phyloP scores from a whole-genome alignment of 75 land plant species.

The Cupressus sempervirens region DNA sequence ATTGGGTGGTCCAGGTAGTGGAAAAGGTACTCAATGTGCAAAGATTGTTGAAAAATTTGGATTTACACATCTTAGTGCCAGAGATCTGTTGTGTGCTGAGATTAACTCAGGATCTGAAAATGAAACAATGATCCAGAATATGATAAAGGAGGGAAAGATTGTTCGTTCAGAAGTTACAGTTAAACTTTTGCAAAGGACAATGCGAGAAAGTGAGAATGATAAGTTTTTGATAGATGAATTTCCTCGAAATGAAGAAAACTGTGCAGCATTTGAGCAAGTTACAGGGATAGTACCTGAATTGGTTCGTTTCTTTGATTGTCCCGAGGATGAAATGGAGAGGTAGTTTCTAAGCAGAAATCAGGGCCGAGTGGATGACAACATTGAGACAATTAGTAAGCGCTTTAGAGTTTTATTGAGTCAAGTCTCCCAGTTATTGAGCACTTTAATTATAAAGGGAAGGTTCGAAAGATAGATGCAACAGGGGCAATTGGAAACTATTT shows the following conservation, averaged over 20 bases:
- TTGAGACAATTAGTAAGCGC: conserved; percentile 85
- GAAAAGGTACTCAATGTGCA: conserved; percentile 89
- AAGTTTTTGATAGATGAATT: conserved; percentile 97
- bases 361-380: conserved; percentile 94
- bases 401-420: conserved; percentile 78
- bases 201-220: conserved; percentile 69
- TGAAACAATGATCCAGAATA: conserved; percentile 85
- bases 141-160: conserved; percentile 94
- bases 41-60: conserved; percentile 80
- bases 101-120: conserved; percentile 81
- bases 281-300: conserved; percentile 73
- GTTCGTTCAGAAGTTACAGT: conserved; percentile 94
- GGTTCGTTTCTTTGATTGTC: conserved; percentile 73
- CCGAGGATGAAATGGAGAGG: conserved; percentile 84
- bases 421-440: conserved; percentile 78
- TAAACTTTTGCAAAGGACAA: conserved; percentile 82
- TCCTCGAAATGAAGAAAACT: conserved; percentile 95
- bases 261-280: conserved; percentile 82
- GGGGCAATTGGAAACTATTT: conserved; percentile 46
- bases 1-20: conserved; percentile 89
- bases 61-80: conserved; percentile 86
- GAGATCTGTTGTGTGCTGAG: conserved; percentile 85
- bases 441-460: conserved; percentile 57
- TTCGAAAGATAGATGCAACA: conserved; percentile 73
- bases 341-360: conserved; percentile 70